Conservation (phyloP, 2,329 filamentous ascomycete species). For the Hortaea werneckii region DNA sequence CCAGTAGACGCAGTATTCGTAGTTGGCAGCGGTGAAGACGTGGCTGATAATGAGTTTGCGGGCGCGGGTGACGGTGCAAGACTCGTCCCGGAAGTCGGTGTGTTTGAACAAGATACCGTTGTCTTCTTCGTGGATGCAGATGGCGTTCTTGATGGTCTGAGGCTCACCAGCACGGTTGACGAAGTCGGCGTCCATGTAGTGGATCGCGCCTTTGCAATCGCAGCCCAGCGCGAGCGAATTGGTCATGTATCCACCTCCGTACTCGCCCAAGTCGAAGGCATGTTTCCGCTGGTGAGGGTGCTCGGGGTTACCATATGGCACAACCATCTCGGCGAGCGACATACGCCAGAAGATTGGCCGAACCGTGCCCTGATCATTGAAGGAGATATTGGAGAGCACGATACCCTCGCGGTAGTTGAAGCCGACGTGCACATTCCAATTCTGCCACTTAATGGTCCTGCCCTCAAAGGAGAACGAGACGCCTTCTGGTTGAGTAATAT, state of each 20-base stretch:
- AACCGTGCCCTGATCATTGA: conserved; percentile 68
- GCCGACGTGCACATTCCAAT: conserved; percentile 85
- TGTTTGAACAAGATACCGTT: conserved; percentile 80
- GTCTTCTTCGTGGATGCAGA: conserved; percentile 94
- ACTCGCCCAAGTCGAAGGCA: conserved; percentile 72
- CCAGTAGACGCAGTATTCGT: conserved; percentile 83
- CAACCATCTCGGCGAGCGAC: conserved; percentile 87
- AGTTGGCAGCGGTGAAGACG: conserved; percentile 91
- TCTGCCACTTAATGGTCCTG: conserved; percentile 74
- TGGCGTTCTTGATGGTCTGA: conserved; percentile 79
- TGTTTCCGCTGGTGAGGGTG: conserved; percentile 70
- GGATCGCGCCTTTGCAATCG: conserved; percentile 82
- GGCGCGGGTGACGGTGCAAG: conserved; percentile 72
- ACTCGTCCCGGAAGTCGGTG: conserved; percentile 85
- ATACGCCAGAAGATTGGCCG: conserved; percentile 80
- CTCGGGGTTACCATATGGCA: conserved; percentile 76
- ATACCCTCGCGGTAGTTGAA: conserved; percentile 94
- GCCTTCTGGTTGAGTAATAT: conserved; percentile 79
- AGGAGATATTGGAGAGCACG: conserved; percentile 80
- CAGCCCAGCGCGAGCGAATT: conserved; percentile 68
- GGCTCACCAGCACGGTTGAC: conserved; percentile 63
- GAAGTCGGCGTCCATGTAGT: conserved; percentile 83
- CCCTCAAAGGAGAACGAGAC: conserved; percentile 75
- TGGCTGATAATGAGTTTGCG: conserved; percentile 81
- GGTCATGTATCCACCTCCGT: conserved; percentile 74